phyloP scores from a whole-genome alignment of 1,139 yeast genomes.

The Pichia kudriavzevii region DNA sequence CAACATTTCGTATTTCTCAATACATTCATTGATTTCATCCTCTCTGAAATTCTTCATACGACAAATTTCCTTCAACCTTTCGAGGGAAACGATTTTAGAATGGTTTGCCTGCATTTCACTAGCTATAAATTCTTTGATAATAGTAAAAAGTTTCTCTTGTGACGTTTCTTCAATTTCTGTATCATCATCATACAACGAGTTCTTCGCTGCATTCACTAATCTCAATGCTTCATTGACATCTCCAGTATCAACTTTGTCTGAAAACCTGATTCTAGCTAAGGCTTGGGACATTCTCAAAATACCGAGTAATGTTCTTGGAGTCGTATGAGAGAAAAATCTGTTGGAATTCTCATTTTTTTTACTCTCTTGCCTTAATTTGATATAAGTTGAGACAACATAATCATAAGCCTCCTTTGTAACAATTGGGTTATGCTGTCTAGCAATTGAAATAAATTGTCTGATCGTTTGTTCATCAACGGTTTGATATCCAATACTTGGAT shows the following conservation, averaged over 20 bases:
- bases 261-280: conserved; percentile 80
- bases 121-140: conserved; percentile 31
- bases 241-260: conserved; percentile 56
- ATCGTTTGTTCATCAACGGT: conserved; percentile 77
- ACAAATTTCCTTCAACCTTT: conserved; percentile 57
- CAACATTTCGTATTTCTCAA: conserved; percentile 62
- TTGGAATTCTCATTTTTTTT: conserved; percentile 71
- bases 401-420: conserved; percentile 86
- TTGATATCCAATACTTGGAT: conserved; percentile 63
- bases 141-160: conserved; percentile 37
- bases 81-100: conserved; percentile 39
- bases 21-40: conserved; percentile 67
- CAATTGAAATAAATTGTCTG: conserved; percentile 82
- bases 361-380: conserved; percentile 87
- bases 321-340: conserved; percentile 79
- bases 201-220: conserved; percentile 76
- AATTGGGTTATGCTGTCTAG: conserved; percentile 78
- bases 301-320: conserved; percentile 92
- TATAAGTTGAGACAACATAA: conserved; percentile 79
- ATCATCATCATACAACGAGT: conserved; percentile 56
- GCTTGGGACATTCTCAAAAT: conserved; percentile 93
- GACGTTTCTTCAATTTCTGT: conserved; percentile 46
- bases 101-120: conserved; percentile 15
- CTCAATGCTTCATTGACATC: conserved; percentile 97
- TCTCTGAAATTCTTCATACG: conserved; percentile 80